Conservation (phyloP, 2,329 filamentous ascomycete genomes). For the Westerdykella sp. region DNA sequence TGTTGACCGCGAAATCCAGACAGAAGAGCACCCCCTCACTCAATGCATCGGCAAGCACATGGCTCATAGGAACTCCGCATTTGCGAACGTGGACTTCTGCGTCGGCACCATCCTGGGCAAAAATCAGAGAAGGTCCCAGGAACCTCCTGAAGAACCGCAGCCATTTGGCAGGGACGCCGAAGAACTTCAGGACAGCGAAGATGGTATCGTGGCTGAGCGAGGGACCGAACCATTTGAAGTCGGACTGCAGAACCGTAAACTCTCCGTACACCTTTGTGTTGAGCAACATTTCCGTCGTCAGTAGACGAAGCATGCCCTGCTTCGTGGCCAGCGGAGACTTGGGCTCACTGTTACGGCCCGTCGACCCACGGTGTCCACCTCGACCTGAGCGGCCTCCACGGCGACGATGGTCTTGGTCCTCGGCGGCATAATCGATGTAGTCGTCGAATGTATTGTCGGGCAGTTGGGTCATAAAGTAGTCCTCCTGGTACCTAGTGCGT, state of each 20-base stretch:
- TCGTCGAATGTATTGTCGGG: slow-evolving; percentile 38
- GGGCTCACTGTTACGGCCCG: neutral
- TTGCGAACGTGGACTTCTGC: slow-evolving; percentile 43
- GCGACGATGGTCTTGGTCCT: slow-evolving; percentile 27
- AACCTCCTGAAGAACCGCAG: slow-evolving; percentile 25
- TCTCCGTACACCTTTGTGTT: slow-evolving; percentile 44
- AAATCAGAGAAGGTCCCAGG: slow-evolving; percentile 54
- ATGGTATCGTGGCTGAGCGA: slow-evolving; percentile 23
- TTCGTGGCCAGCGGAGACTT: slow-evolving; percentile 47
- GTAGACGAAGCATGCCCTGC: slow-evolving; percentile 52
- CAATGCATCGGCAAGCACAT: slow-evolving; percentile 54
- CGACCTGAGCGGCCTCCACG: neutral
- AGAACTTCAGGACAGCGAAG: slow-evolving; percentile 21
- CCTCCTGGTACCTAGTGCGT: slow-evolving; percentile 35
- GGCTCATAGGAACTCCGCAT: slow-evolving; percentile 55
- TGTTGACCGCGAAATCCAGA: slow-evolving; percentile 60
- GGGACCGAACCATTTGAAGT: slow-evolving; percentile 42
- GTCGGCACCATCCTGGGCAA: slow-evolving; percentile 48
- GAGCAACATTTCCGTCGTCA: slow-evolving; percentile 52
- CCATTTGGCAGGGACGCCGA: slow-evolving; percentile 22
- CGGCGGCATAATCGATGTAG: slow-evolving; percentile 35
- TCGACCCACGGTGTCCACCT: slow-evolving; percentile 8
- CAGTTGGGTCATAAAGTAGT: slow-evolving; percentile 54
- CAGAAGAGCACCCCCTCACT: slow-evolving; percentile 58
- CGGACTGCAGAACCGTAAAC: slow-evolving; percentile 51